Evolutionary conservation across 306 rosid species (phyloP).

Genomic region (Phaseolus lunatus): DNA sequence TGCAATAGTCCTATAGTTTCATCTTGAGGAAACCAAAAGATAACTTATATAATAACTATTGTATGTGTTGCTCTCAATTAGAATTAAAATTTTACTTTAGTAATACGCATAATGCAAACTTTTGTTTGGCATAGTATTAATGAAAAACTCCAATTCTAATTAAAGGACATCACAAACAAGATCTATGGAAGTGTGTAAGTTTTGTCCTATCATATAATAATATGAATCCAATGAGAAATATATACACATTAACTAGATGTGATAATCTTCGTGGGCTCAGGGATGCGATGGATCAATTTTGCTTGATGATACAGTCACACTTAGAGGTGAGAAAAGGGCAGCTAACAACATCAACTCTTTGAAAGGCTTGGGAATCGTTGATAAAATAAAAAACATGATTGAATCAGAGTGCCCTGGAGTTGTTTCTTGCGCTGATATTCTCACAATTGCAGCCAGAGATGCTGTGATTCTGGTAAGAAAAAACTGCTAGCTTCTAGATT

Average conservation of each 20-base stretch:
- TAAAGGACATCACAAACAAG: too few relatives aligned
- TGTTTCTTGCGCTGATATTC: conserved; percentile 95
- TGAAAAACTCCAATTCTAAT: not conserved
- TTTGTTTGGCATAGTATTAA: not conserved
- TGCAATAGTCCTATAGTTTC: not conserved
- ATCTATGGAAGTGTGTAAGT: not conserved
- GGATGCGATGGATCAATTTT: conserved; percentile 94
- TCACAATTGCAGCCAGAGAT: conserved; percentile 97
- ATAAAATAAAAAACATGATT: conserved; percentile 75
- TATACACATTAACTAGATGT: not conserved
- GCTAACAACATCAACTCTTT: conserved; percentile 66
- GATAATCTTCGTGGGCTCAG: conserved; percentile 44
- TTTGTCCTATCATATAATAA: not conserved
- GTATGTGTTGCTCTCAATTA: not conserved
- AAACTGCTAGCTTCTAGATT: not conserved
- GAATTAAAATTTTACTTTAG: too few relatives aligned
- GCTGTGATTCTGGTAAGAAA: conserved; percentile 81
- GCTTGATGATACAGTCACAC: conserved; percentile 82
- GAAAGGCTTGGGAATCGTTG: conserved; percentile 69
- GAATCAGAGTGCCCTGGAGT: conserved; percentile 93
- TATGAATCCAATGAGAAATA: not conserved
- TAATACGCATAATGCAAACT: not conserved
- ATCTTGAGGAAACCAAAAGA: not conserved
- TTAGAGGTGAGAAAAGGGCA: conserved; percentile 87
- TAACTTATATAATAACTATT: not conserved